Base-by-base conservation (phyloP, 208 protist species). In the Endotrypanum monterogeii region DNA sequence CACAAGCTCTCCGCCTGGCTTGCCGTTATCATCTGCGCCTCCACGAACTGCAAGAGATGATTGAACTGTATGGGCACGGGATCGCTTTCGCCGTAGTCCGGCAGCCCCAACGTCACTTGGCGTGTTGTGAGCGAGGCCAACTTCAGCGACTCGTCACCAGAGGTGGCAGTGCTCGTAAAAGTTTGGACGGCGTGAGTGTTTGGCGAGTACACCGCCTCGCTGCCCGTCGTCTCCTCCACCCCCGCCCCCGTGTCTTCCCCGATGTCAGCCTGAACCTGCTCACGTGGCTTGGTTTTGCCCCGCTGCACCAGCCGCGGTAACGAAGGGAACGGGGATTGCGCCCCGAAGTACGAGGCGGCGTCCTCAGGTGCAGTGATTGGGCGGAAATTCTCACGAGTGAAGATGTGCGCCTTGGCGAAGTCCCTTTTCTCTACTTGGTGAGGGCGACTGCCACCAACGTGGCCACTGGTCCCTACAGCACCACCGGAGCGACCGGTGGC, bases 1-100 rank as follows among this genome's bases (percentile, higher is more conserved):
- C 92, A 96, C 56, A 96, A 75, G 20, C 63, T 75, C 79, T 93
- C 83, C 23, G 92, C 88, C 71, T 96, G 90, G 32, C 57, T 57
- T 25, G 83, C 66, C 4, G 92, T 95, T 60, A 96, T 94, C 48
- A 96, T 92, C 57, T 94, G 83, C 28, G 89, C 89, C 66, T 91
- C 79, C 0, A 87, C 86, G 74, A 96, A 96, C 66, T 94, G 86
- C 20, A 84, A 67, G 20, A 96, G 80, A 70, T 96, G 90, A 18
- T 85, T 79, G 61, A 90, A 87, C 60, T 87, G 78, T 52, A 96
- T 94, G 25, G 87, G 82, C 1, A 95, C 86, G 25, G 90, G 86
- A 8, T 74, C 88, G 35, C 54, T 67, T 30, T 87, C 61, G 25
- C 83, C 66, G 48, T 86, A 71, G 54, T 87, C 70, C 1, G 82